A percentile compares a stretch with the other conserved stretches of the same genome.
These are phyloP conservation scores for Saturnispora zaruensis DNA, from an alignment of 805 yeast genomes.

Conservation along the genomic window DNA sequence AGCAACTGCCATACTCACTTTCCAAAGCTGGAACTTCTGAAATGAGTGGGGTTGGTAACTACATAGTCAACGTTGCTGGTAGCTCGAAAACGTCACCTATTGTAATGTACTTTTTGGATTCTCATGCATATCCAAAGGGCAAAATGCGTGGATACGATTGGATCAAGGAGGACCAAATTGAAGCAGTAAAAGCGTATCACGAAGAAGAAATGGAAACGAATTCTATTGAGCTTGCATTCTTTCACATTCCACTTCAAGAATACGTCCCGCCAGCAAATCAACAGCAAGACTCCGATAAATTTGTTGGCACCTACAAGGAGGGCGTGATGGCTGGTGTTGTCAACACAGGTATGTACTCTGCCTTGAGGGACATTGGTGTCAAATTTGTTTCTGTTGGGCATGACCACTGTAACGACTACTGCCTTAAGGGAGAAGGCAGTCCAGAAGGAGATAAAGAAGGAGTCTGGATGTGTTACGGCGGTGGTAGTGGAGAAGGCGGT, in stretches of 20 bases:
- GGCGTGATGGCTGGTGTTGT: conserved; percentile 69
- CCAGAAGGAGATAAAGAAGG: conserved; percentile 29
- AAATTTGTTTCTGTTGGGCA: conserved; percentile 79
- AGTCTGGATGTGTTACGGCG: conserved; percentile 88
- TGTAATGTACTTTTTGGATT: conserved; percentile 69
- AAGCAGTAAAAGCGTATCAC: conserved; percentile 13
- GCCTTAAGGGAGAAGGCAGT: conserved; percentile 45
- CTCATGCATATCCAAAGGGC: conserved; percentile 72
- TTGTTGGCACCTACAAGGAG: conserved; percentile 63
- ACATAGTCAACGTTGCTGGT: conserved; percentile 46
- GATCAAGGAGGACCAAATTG: conserved; percentile 37
- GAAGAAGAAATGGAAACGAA: conserved; percentile 22
- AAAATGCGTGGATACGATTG: conserved; percentile 79
- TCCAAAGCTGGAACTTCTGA: conserved; percentile 55
- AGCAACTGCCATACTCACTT: conserved; percentile 58
- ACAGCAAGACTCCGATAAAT: conserved; percentile 10
- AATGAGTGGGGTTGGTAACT: conserved; percentile 81
- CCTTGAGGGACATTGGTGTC: conserved; percentile 60
- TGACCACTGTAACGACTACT: conserved; percentile 92
- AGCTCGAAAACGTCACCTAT: conserved; percentile 19
- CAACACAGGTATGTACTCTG: conserved; percentile 57
- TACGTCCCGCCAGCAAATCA: conserved; percentile 27
- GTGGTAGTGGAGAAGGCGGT: conserved; percentile 91
- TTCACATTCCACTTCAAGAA: conserved; percentile 92
- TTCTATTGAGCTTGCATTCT: conserved; percentile 71